Evolutionary conservation across 495 filamentous ascomycete species (phyloP), one percentile per base, ranked within the genome.

Genomic region (Bathelium albidoporum): DNA sequence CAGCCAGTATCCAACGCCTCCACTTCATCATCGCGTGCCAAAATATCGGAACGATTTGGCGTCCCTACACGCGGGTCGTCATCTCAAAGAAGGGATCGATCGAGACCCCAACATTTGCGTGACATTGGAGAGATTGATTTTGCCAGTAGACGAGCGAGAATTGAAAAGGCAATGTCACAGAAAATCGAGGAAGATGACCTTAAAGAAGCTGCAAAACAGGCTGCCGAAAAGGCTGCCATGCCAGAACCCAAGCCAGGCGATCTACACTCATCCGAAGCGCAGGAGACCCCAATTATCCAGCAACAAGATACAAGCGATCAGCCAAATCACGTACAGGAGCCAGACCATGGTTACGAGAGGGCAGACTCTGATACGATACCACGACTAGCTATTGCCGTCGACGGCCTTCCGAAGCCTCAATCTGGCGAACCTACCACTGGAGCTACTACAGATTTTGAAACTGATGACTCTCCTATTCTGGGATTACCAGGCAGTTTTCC

Each of bases 141-240:
- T 69, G 89, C 83, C 39, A 87, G 86, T 53, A 81, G 89, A 31
- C 81, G 89, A 59, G 87, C 88, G 63, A 84, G 81, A 49, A 93
- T 93, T 63, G 86, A 90, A 67, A 82, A 89, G 55, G 89, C 89
- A 0, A 89, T 93, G 66, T 91, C 86, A 55, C 86, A 86, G 62
- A 88, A 86, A 24, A 83, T 91, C 49, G 82, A 85, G 65, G 86
- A 88, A 69, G 86, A 76, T 68, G 83, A 90, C 69, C 80, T 81
- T 63, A 81, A 78, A 63, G 81, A 85, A 66, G 78, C 79, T 66
- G 71, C 73, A 26, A 43, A 60, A 26, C 36, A 62, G 36, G 32
- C 36, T 24, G 49, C 36, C 32, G 60, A 49, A 16, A 49, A 44
- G 26, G 43, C 34, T 18, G 36, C 32, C 16, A n/a, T 44, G 43